These are phyloP conservation scores for Bryoerythrophyllum caledonicum DNA, from an alignment of 225 moss, liverwort and hornwort species.

Conservation along the genomic window DNA sequence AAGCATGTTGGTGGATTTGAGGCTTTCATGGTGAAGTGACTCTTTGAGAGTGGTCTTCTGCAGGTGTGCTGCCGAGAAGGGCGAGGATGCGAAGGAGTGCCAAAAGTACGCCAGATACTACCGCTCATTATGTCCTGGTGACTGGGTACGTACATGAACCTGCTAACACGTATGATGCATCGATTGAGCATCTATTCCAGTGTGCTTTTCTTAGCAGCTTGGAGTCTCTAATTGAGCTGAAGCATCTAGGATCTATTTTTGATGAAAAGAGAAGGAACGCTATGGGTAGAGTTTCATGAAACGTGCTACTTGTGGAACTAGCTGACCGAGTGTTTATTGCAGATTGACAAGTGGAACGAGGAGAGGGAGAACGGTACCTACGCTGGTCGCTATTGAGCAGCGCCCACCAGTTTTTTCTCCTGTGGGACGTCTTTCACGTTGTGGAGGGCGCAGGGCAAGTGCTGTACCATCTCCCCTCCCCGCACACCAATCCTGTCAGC, in stretches of 20 bases:
- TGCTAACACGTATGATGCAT: background rate
- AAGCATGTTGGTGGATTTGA: background rate
- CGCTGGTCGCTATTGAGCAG: slow-evolving; percentile 68
- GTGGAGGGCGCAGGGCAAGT: slow-evolving; percentile 25
- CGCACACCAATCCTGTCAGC: background rate
- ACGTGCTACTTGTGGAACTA: background rate
- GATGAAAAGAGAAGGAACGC: background rate
- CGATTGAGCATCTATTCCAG: background rate
- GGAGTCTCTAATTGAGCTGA: background rate
- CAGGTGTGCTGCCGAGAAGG: slow-evolving; percentile 89
- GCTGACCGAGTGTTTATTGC: slow-evolving; percentile 24
- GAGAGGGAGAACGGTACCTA: slow-evolving; percentile 79
- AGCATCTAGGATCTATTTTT: background rate
- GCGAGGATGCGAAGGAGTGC: slow-evolving; percentile 86
- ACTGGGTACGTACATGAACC: slow-evolving; percentile 61
- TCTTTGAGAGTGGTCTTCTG: background rate
- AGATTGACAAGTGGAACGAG: slow-evolving; percentile 95
- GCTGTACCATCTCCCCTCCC: slow-evolving; percentile 7
- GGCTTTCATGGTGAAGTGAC: slow-evolving; percentile 14
- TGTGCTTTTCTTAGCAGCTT: background rate
- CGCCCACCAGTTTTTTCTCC: slow-evolving; percentile 16
- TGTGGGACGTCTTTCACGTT: slow-evolving; percentile 17
- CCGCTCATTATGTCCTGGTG: slow-evolving; percentile 88
- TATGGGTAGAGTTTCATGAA: background rate
- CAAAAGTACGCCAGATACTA: slow-evolving; percentile 83